Evolutionary conservation across 192 early-diverging fungal genomes (phyloP).

Genomic region (Dimargaris verticillata): DNA sequence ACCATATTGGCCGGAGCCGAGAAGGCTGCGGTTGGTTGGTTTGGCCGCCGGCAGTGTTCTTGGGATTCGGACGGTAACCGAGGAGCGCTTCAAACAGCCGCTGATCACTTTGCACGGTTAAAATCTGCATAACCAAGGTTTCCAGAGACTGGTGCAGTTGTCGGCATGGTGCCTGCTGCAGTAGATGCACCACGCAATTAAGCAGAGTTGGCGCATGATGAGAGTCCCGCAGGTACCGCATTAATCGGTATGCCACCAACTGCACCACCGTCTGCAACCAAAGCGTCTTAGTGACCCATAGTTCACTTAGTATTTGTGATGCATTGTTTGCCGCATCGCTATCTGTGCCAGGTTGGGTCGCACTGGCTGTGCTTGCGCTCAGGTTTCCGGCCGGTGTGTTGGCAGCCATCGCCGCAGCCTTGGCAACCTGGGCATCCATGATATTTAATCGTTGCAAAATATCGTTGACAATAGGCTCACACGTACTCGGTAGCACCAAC

Average conservation of each 20-base stretch:
- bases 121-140: constrained; percentile 44
- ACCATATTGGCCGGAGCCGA: constrained; percentile 27
- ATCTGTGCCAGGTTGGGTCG: no score
- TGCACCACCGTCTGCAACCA: constrained; percentile 61
- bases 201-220: constrained; percentile 45
- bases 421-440: constrained; percentile 44
- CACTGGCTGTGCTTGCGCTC: no score
- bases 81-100: constrained; percentile 28
- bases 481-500: constrained; percentile 58
- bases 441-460: constrained; percentile 52
- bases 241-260: constrained; percentile 52
- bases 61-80: not conserved
- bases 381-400: no score
- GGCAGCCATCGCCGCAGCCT: not conserved
- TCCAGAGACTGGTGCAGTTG: constrained; percentile 52
- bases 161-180: constrained; percentile 43
- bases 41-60: no score
- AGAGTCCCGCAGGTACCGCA: constrained; percentile 57
- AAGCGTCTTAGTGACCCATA: constrained; percentile 32
- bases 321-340: not conserved
- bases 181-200: constrained; percentile 46
- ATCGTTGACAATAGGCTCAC: constrained; percentile 52
- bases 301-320: constrained; percentile 15
- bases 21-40: not conserved
- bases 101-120: constrained; percentile 30